Base-by-base conservation (phyloP, 225 moss, liverwort and hornwort species). In the Straminergon stramineum region DNA sequence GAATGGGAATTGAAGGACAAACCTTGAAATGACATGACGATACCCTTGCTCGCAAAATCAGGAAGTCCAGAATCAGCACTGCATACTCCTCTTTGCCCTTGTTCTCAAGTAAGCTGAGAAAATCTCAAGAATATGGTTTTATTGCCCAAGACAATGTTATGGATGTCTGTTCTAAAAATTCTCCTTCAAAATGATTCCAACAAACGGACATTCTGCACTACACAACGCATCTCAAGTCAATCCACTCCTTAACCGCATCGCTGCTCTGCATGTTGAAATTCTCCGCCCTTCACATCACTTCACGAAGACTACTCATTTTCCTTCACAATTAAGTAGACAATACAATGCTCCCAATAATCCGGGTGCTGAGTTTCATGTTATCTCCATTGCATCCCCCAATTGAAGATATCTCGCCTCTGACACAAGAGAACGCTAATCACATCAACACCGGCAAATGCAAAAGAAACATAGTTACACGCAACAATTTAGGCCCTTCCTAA, bases 1-100 rank as follows among this genome's bases (percentile, higher is more conserved):
- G 24, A 56, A 45, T 79, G 71, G 66, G 70, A n/a, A n/a, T n/a
- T n/a, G n/a, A 79, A 87, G 70, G 71, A 87, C 58, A 83, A 87
- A 93, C 91, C 91, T 89, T 31, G 79, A 66, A 89, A 88, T 74
- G 87, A 53, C 91, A 91, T 91, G 77, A 82, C 30, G 71, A 77
- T 52, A 30, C 35, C 64, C 57, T 34, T 65, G 76, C 43, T 27
- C 7, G 32, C n/a, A 39, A 87, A 70, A 81, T 65, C 32, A 56
- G 19, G 69, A 32, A 34, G 34, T 52, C 79, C 43, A 61, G 51
- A 56, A 41, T 86, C 45, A 82, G 39, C 64, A n/a, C 22, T 75
- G 30, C 34, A 21, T 68, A 26, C 37, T 80, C 30, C 2, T 61
- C 43, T 45, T 79, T 55, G 84, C 75, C 75, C 37, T 84, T 23